Evolutionary conservation across 148 eudicot genomes (phyloP), one percentile per base, ranked within the genome.

Genomic region (Linanthus parryae): DNA sequence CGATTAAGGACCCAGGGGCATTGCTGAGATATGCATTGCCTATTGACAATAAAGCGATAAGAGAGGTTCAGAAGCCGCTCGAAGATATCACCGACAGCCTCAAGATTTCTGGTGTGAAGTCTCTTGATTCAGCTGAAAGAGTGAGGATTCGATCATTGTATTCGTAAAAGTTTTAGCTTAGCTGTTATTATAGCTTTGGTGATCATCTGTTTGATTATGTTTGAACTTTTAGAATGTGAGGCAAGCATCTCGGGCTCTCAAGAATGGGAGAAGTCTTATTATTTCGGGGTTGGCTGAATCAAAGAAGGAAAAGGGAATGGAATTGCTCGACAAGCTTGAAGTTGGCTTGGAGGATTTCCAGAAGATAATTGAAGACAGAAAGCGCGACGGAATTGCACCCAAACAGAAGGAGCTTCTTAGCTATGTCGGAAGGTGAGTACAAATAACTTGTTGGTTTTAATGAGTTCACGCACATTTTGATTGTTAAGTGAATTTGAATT

Each of bases 1-100:
- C 99, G 24, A 92, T 92, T 53, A 87, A 92, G 79, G 99, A 92
- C 29, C 99, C 99, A 0, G 94, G 81, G 39, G 91, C 95, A 3
- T 55, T 92, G 36, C 65, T 92, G 72, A 80, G 99, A 49, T 65
- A 92, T 23, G 96, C 73, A 15, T 78, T 92, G 70, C 99, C 99
- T 10, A 82, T 92, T 46, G 65, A 92, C 59, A 92, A 87, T 51
- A 92, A 92, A 65, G 94, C 99, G 24, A 75, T 92, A 40, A 77
- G 99, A 68, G 96, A 92, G 56, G 99, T 92, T 58, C 99, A 92
- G 58, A 92, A 84, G 56, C 99, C 99, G 1, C 78, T 92, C 16
- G 99, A 92, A 69, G 96, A 92, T 69, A 88, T 92, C 42, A 79
- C 96, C 0, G 96, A 87, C 3, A 92, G 99, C 61, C 91, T 92